Base-by-base conservation (phyloP, 768 basidiomycete genomes). In the Podaxis carcinomalis region DNA sequence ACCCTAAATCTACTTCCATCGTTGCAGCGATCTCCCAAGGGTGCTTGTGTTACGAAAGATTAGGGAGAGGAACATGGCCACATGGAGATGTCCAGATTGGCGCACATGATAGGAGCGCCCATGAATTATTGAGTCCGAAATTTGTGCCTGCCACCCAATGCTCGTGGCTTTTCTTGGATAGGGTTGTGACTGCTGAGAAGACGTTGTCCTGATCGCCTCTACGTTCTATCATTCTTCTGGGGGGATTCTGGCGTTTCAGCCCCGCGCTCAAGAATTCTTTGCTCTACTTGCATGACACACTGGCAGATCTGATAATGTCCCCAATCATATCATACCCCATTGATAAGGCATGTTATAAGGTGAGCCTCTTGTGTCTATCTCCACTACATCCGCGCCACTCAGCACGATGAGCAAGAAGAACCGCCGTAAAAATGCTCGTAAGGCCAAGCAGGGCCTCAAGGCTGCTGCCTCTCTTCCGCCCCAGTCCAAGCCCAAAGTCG, bases 401-500 rank as follows among this genome's bases (percentile, higher is more conserved):
- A 19, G 7, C 13, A n/a, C n/a, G 11, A 42, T 42, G 40, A 3
- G 14, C 40, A 42, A 19, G 40, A 42, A 42, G 40, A 42, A 42
- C 2, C 40, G 40, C 14, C n/a, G 13, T 2, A 42, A 42, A 4
- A 42, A 42, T 13, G 40, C n/a, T 19, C 14, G 14, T 5, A 42
- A 42, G n/a, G 40, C 16, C n/a, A 19, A 42, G n/a, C 40, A 42
- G n/a, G 40, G 2, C 14, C 13, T 6, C 5, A 42, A 42, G 40
- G 40, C 40, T 13, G 10, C 6, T 7, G 6, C 5, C 13, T 42
- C 40, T 2, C 14, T 42, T 19, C 40, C 40, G 14, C 40, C 40
- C 4, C 40, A 19, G n/a, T 42, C 40, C 40, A 42, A 42, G 40
- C 40, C 40, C n/a, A 70, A 73, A 52, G 75, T 77, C 5, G 78